Evolutionary conservation across 305 asterid genomes (phyloP).

Genomic region (Andrographis paniculata): DNA sequence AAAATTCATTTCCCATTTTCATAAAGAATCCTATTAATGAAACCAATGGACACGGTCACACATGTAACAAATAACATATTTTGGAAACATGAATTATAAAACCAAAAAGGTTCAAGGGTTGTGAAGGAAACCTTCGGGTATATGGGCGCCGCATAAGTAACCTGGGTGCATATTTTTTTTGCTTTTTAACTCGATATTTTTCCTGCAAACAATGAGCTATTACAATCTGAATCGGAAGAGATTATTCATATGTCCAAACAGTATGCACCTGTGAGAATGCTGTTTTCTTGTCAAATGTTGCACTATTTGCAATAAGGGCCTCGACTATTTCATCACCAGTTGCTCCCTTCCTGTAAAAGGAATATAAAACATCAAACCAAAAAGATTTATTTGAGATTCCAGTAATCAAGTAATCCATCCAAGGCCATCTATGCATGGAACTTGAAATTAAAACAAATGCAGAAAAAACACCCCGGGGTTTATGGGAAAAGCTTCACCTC

Average conservation of each 20-base stretch:
- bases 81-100: conserved; percentile 8
- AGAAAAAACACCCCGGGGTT: too few relatives aligned
- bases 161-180: conserved; percentile 89
- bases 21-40: too few relatives aligned
- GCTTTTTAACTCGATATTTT: conserved; percentile 81
- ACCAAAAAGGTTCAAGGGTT: conserved; percentile 10
- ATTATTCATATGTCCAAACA: neutral
- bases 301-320: conserved; percentile 85
- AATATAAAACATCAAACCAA: conserved; percentile 1
- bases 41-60: too few relatives aligned
- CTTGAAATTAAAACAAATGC: too few relatives aligned
- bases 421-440: too few relatives aligned
- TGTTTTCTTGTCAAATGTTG: conserved; percentile 88
- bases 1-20: too few relatives aligned
- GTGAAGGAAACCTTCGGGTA: conserved; percentile 58
- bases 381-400: too few relatives aligned
- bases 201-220: conserved; percentile 44
- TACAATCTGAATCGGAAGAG: conserved; percentile 16
- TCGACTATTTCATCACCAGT: conserved; percentile 76
- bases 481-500: conserved; percentile 34
- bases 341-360: conserved; percentile 56
- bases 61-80: neutral
- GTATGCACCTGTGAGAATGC: conserved; percentile 74
- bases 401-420: too few relatives aligned
- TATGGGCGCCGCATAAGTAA: conserved; percentile 81